Conservation (phyloP, 768 basidiomycete genomes). For the Mrakia frigida region DNA sequence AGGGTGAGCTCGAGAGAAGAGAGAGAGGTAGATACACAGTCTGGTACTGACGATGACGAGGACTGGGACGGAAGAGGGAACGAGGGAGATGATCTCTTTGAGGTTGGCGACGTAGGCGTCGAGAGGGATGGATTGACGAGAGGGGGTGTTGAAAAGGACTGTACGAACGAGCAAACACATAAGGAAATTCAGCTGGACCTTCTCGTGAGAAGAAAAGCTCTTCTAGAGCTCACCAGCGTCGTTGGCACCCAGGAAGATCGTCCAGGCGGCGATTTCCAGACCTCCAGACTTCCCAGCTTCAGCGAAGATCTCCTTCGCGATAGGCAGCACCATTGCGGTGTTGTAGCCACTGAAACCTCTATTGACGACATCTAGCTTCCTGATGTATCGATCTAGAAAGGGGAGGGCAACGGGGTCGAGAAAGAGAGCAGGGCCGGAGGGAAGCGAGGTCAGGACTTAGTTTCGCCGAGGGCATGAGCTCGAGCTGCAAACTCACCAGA, state of each 20-base stretch:
- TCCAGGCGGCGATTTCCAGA: conserved; percentile 9
- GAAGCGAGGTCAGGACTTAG: too few relatives aligned
- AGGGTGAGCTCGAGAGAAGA: not conserved
- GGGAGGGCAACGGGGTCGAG: too few relatives aligned
- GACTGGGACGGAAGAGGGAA: conserved; percentile 13
- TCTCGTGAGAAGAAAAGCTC: too few relatives aligned
- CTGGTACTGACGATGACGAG: not conserved
- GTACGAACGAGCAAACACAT: not conserved
- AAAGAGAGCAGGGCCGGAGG: not conserved
- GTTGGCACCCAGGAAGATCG: conserved; percentile 22
- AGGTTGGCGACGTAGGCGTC: conserved; percentile 13
- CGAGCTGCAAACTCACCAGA: not conserved
- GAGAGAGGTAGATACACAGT: not conserved
- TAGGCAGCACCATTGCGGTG: conserved; percentile 23
- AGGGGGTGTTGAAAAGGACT: conserved; percentile 13
- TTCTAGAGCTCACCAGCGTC: conserved; percentile 4
- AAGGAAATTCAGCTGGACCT: not conserved
- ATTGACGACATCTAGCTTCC: conserved; percentile 75
- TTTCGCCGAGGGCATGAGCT: too few relatives aligned
- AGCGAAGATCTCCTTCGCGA: conserved; percentile 11
- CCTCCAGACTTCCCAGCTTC: not conserved
- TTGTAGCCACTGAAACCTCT: conserved; percentile 57
- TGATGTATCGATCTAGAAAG: conserved; percentile 62
- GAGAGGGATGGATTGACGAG: conserved; percentile 22
- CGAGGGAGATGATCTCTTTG: conserved; percentile 18